phyloP scores from a whole-genome alignment of 305 asterid species.

The Salvia sclarea region DNA sequence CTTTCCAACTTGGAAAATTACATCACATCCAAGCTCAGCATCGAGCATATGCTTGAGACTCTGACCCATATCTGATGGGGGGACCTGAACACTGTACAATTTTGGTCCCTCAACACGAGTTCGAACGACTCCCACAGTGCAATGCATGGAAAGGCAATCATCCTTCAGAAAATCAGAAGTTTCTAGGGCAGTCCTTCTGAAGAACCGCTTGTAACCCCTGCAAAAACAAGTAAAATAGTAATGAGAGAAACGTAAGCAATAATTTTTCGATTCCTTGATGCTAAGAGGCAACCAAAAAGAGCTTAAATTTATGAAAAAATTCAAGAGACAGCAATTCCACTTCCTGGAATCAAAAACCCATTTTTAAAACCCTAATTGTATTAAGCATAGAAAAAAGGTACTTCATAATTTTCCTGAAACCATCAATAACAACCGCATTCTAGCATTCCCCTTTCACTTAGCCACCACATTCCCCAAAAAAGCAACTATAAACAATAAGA shows the following conservation, averaged over 20 bases:
- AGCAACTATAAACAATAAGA: neutral
- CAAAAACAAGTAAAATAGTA: constrained; percentile 32
- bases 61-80: constrained; percentile 86
- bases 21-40: constrained; percentile 71
- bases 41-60: constrained; percentile 69
- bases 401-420: constrained; percentile 6
- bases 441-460: constrained; percentile 2
- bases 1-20: constrained; percentile 71
- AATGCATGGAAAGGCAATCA: constrained; percentile 81
- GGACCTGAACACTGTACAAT: constrained; percentile 52
- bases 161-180: constrained; percentile 87
- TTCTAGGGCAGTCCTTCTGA: constrained; percentile 71
- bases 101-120: constrained; percentile 85
- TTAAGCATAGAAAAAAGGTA: neutral
- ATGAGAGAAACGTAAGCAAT: neutral
- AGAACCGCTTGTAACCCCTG: constrained; percentile 97
- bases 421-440: neutral
- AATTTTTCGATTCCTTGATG: constrained; percentile 3
- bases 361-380: constrained; percentile 6
- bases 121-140: constrained; percentile 95
- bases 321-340: constrained; percentile 4
- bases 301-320: neutral
- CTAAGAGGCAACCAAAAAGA: neutral
- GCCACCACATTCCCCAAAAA: neutral
- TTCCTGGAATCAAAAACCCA: neutral